These are phyloP conservation scores for Chlamydomonas schloesseri DNA, from an alignment of 139 green algal genomes.

Conservation along the genomic window DNA sequence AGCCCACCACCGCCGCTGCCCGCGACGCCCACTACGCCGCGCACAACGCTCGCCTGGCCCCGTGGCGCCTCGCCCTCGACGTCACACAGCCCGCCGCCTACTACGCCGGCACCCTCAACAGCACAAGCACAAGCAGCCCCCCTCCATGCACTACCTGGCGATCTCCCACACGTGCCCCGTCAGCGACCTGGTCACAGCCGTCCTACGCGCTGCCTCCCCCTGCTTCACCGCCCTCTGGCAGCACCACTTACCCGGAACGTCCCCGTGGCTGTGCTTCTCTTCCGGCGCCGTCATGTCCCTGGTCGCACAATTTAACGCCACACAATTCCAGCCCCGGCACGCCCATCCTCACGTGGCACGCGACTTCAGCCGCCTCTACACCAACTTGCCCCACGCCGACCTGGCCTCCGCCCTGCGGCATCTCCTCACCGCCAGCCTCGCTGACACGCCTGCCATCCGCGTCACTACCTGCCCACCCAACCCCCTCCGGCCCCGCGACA, in stretches of 20 bases:
- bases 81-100: background rate
- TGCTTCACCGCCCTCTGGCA: background rate
- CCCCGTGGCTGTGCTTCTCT: too few relatives aligned
- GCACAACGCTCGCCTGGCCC: too few relatives aligned
- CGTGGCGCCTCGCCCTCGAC: background rate
- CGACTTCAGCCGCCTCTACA: too few relatives aligned
- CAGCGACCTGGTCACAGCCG: background rate
- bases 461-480: background rate
- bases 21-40: too few relatives aligned
- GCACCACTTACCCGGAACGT: background rate
- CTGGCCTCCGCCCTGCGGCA: background rate
- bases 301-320: too few relatives aligned
- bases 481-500: too few relatives aligned
- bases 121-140: background rate
- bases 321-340: too few relatives aligned
- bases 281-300: too few relatives aligned
- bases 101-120: slow-evolving; percentile 14
- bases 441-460: too few relatives aligned
- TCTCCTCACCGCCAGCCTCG: background rate
- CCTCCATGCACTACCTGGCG: background rate
- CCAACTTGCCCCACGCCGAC: background rate
- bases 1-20: too few relatives aligned
- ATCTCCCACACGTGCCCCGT: background rate
- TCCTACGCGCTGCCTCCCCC: background rate
- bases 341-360: too few relatives aligned